phyloP scores from a whole-genome alignment of 306 rosid genomes.

The Trifolium dubium region DNA sequence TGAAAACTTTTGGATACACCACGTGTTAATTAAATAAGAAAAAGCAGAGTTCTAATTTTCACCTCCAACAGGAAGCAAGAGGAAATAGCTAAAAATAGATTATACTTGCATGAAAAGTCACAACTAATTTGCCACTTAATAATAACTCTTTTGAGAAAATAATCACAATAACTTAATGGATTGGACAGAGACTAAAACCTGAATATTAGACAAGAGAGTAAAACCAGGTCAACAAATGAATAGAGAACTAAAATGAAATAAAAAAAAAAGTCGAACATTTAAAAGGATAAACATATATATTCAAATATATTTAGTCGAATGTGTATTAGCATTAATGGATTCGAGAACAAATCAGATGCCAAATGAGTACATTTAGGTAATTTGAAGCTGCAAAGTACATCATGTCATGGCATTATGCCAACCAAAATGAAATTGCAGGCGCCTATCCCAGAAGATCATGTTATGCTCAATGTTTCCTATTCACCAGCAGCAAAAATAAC shows the following conservation, averaged over 20 bases:
- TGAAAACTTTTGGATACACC: too few species aligned
- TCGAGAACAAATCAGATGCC: neutral
- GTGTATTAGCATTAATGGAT: slow-evolving; percentile 5
- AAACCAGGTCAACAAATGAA: neutral
- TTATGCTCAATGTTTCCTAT: neutral
- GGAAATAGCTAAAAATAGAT: too few species aligned
- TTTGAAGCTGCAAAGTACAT: slow-evolving; percentile 29
- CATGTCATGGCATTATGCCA: slow-evolving; percentile 18
- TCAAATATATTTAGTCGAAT: neutral
- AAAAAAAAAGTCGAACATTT: neutral
- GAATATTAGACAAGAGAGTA: neutral
- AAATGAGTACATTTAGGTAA: neutral
- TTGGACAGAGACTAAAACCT: neutral
- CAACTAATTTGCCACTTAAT: too few species aligned
- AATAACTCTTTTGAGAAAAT: too few species aligned
- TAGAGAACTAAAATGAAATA: neutral
- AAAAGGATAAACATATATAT: neutral
- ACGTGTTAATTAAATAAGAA: too few species aligned
- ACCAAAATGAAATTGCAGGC: slow-evolving; percentile 28
- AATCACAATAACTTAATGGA: neutral
- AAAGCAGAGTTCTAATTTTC: too few species aligned
- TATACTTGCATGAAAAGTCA: too few species aligned
- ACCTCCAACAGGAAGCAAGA: too few species aligned
- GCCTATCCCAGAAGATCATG: neutral
- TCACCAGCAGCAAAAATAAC: slow-evolving; percentile 14